Conservation (phyloP, 805 yeast species). For the Zygotorulaspora danielsina region DNA sequence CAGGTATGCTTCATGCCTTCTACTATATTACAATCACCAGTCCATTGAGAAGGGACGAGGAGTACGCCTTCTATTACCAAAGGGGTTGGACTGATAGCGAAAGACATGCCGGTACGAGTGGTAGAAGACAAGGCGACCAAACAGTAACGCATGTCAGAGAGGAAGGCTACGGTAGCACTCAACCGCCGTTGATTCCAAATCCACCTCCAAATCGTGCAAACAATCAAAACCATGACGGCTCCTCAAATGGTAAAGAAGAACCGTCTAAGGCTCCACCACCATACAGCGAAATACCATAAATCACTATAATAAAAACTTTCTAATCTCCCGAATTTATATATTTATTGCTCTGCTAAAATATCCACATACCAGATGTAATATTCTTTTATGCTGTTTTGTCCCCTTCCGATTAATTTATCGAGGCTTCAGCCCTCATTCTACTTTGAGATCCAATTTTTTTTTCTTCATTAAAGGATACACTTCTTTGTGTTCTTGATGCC, state of each 20-base stretch:
- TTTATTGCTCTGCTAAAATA: background rate
- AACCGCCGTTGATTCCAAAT: conserved; percentile 7
- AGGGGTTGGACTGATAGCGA: conserved; percentile 34
- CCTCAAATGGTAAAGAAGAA: conserved; percentile 7
- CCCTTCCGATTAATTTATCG: background rate
- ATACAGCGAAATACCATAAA: conserved; percentile 15
- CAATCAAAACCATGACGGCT: background rate
- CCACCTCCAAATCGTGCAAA: conserved; percentile 9
- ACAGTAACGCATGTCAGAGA: background rate
- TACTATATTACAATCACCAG: conserved; percentile 41
- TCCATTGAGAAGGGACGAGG: conserved; percentile 27
- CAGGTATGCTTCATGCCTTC: conserved; percentile 66
- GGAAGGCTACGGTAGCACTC: conserved; percentile 8
- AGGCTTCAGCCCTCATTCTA: too few species aligned
- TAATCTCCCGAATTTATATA: background rate
- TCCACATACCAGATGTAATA: background rate
- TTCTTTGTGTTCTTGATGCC: conserved; percentile 4
- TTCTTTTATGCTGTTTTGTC: background rate
- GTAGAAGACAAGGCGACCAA: conserved; percentile 2
- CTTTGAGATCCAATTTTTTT: conserved; percentile 9
- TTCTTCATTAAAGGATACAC: conserved; percentile 8
- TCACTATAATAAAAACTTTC: background rate
- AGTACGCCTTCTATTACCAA: conserved; percentile 28
- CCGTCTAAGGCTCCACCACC: conserved; percentile 16
- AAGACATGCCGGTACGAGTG: conserved; percentile 15